Evolutionary conservation across 2,329 filamentous ascomycete genomes (phyloP).

Genomic region (Nigrospora osmanthi): DNA sequence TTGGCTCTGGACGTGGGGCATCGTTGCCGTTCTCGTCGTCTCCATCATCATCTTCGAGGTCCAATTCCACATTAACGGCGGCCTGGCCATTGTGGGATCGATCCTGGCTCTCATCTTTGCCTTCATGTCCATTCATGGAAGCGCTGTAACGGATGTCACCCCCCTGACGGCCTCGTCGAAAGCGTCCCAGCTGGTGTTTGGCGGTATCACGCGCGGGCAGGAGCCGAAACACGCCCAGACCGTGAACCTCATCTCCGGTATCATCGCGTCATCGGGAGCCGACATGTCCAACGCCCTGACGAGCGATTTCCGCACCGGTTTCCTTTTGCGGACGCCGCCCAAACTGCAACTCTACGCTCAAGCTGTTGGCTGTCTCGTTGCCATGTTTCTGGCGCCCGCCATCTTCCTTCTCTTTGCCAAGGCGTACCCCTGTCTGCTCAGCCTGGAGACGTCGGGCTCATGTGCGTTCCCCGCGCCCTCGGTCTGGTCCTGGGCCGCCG

Average conservation of each 20-base stretch:
- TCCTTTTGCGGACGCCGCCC: slow-evolving; percentile 41
- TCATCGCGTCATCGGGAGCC: slow-evolving; percentile 21
- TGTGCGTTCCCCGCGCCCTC: slow-evolving; percentile 41
- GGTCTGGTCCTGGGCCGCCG: slow-evolving; percentile 41
- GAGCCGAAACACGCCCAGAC: slow-evolving; percentile 29
- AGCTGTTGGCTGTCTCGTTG: slow-evolving; percentile 39
- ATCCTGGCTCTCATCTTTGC: slow-evolving; percentile 43
- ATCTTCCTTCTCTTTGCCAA: slow-evolving; percentile 44
- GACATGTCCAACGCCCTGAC: slow-evolving; percentile 28
- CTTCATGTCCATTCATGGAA: slow-evolving; percentile 41
- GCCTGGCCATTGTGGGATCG: slow-evolving; percentile 37
- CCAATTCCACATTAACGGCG: slow-evolving; percentile 37
- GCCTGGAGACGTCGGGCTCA: slow-evolving; percentile 23
- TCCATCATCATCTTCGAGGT: slow-evolving; percentile 34
- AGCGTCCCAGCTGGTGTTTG: slow-evolving; percentile 43
- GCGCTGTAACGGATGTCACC: slow-evolving; percentile 39
- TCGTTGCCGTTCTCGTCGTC: slow-evolving; percentile 32
- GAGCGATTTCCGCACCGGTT: slow-evolving; percentile 42
- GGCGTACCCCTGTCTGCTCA: slow-evolving; percentile 46
- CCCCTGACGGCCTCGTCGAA: slow-evolving; percentile 43
- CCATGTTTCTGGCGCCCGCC: slow-evolving; percentile 42
- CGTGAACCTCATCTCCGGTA: slow-evolving; percentile 41
- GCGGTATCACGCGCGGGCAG: slow-evolving; percentile 41
- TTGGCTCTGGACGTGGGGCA: slow-evolving; percentile 35
- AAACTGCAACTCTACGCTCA: slow-evolving; percentile 43